Percentiles rank a stretch among this genome's conserved stretches.
These are phyloP conservation scores for Umbilicus rupestris DNA, from an alignment of 164 flowering plant genomes.

Conservation along the genomic window DNA sequence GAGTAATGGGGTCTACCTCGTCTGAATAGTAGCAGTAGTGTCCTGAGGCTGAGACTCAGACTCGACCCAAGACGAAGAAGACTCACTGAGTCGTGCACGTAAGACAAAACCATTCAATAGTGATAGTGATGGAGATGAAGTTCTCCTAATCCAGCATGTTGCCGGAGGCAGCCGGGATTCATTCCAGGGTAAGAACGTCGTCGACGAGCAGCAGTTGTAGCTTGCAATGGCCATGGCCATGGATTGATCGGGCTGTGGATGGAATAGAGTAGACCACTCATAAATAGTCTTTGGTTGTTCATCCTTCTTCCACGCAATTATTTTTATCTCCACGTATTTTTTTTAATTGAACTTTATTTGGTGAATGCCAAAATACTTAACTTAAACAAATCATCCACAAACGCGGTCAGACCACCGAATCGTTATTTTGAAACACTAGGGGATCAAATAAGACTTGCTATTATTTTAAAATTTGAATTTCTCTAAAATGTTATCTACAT, in stretches of 20 bases:
- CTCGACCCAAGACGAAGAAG: background rate
- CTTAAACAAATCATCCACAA: too few species aligned
- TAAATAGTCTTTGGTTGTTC: background rate
- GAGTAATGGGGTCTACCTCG: background rate
- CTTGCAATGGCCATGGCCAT: constrained; percentile 19
- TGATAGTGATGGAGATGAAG: constrained; percentile 8
- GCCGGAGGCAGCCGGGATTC: constrained; percentile 12
- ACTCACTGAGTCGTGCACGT: constrained; percentile 13
- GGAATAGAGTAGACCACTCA: background rate
- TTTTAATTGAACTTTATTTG: too few species aligned
- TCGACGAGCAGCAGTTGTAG: constrained; percentile 10
- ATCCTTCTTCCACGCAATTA: background rate
- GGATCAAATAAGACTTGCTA: too few species aligned
- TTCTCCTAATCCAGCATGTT: constrained; percentile 4
- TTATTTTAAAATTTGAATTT: too few species aligned
- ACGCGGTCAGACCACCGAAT: too few species aligned
- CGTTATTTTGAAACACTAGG: too few species aligned
- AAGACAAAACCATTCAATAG: constrained; percentile 18
- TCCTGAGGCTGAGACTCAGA: background rate
- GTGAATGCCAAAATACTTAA: too few species aligned
- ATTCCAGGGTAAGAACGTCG: constrained; percentile 11
- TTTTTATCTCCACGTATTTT: too few species aligned
- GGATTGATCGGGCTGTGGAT: background rate
- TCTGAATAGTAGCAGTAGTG: background rate
- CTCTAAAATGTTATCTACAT: too few species aligned